Evolutionary conservation across 208 protist genomes (phyloP).

Genomic region (Crithidia acanthocephali): DNA sequence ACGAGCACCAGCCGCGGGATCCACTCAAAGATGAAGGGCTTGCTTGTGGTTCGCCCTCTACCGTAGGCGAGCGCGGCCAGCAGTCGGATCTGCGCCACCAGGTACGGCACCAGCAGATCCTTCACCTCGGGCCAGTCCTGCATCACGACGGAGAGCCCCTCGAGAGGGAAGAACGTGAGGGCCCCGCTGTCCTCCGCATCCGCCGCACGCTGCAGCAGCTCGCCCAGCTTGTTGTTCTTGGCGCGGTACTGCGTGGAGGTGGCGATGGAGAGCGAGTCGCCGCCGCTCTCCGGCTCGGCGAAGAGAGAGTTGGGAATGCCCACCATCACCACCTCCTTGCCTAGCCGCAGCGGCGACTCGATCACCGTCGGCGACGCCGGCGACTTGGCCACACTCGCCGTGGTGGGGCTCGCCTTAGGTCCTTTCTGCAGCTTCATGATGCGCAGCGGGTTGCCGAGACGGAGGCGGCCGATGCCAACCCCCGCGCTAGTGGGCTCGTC

Average conservation of each 20-base stretch:
- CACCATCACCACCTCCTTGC: slow-evolving; percentile 30
- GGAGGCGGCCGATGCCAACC: slow-evolving; percentile 1
- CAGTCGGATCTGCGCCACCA: slow-evolving; percentile 39
- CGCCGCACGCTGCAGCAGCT: slow-evolving; percentile 35
- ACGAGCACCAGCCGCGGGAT: slow-evolving; percentile 38
- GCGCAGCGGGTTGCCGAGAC: slow-evolving; percentile 13
- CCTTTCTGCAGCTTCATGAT: slow-evolving; percentile 14
- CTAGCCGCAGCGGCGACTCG: neutral
- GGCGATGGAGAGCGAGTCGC: slow-evolving; percentile 32
- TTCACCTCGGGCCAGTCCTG: slow-evolving; percentile 41
- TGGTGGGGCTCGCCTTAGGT: neutral
- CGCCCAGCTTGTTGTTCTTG: slow-evolving; percentile 27
- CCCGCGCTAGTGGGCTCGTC: neutral
- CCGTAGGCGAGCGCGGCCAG: slow-evolving; percentile 40
- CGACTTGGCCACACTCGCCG: neutral
- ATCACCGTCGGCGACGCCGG: slow-evolving; percentile 8
- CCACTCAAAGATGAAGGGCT: slow-evolving; percentile 36
- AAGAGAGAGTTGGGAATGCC: slow-evolving; percentile 44
- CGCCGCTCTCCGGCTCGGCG: slow-evolving; percentile 11
- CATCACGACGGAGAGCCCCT: slow-evolving; percentile 32
- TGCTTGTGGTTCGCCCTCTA: slow-evolving; percentile 14
- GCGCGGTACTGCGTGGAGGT: slow-evolving; percentile 34
- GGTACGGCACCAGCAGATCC: slow-evolving; percentile 42
- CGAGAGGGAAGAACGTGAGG: slow-evolving; percentile 42
- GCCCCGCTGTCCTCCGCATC: slow-evolving; percentile 24